Evolutionary conservation across 345 rosid genomes (phyloP).

Genomic region (Eutrema heterophyllum): DNA sequence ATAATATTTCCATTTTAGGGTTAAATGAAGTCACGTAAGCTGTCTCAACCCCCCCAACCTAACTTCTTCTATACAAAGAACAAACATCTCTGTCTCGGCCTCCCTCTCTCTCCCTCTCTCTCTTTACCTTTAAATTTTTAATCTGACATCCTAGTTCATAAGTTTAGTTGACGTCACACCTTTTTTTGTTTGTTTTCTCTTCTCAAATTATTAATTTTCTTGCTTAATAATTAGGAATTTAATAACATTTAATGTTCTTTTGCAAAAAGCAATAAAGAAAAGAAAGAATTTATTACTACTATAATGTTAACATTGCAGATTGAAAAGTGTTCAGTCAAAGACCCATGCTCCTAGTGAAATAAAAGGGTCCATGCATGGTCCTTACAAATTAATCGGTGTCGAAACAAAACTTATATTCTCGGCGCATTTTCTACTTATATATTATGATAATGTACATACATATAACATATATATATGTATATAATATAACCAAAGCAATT

Average conservation of each 20-base stretch:
- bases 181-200: not conserved
- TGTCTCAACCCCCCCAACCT: constrained; percentile 25
- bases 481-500: too few species aligned
- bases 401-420: not conserved
- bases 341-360: not conserved
- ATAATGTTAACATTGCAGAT: not conserved
- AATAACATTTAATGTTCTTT: not conserved
- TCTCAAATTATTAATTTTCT: not conserved
- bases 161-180: constrained; percentile 19
- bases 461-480: too few species aligned
- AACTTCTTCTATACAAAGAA: constrained; percentile 9
- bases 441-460: not conserved
- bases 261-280: constrained; percentile 11
- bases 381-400: not conserved
- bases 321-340: constrained; percentile 16
- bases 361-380: not conserved
- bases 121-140: not conserved
- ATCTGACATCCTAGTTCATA: constrained; percentile 21
- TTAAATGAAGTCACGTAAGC: constrained; percentile 19
- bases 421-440: not conserved
- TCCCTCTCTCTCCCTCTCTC: not conserved
- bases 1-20: not conserved
- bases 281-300: not conserved
- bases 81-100: not conserved
- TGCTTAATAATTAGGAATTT: not conserved